Percentiles rank a stretch among this genome's conserved stretches.
Conservation (phyloP, 352 stramenopile genomes). For the Blastocystis sp. region DNA sequence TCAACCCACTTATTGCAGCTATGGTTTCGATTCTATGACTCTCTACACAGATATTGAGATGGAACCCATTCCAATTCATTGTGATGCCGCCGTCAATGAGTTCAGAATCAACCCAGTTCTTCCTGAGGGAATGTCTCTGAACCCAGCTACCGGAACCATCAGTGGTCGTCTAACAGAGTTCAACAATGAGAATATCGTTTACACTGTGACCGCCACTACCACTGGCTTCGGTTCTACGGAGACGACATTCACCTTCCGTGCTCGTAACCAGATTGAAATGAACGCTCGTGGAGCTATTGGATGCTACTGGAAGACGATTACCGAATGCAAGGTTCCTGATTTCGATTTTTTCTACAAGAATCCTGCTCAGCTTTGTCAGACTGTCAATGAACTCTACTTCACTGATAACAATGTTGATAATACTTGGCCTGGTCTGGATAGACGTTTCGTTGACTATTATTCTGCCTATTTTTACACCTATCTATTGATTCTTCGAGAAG, state of each 20-base stretch:
- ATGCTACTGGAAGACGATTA: slow-evolving; percentile 54
- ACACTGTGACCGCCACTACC: slow-evolving; percentile 37
- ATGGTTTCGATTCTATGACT: slow-evolving; percentile 58
- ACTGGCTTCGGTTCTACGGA: neutral
- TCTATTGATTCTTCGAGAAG: neutral
- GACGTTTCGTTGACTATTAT: slow-evolving; percentile 59
- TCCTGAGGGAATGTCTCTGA: slow-evolving; percentile 39
- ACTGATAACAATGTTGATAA: slow-evolving; percentile 61
- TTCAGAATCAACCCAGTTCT: slow-evolving; percentile 45
- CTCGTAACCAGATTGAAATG: slow-evolving; percentile 35
- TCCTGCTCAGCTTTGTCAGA: slow-evolving; percentile 51
- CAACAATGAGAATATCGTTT: slow-evolving; percentile 15
- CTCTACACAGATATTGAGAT: slow-evolving; percentile 53
- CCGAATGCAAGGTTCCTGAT: slow-evolving; percentile 23
- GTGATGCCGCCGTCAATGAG: slow-evolving; percentile 9
- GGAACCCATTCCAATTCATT: slow-evolving; percentile 57
- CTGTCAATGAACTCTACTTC: slow-evolving; percentile 22
- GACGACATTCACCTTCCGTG: slow-evolving; percentile 42
- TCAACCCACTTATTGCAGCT: slow-evolving; percentile 39
- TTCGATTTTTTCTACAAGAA: slow-evolving; percentile 61
- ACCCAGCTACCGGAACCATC: slow-evolving; percentile 31
- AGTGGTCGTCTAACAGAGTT: neutral
- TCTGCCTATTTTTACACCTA: slow-evolving; percentile 59
- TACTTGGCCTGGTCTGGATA: slow-evolving; percentile 52
- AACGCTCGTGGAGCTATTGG: slow-evolving; percentile 32